Evolutionary conservation across 495 filamentous ascomycete genomes (phyloP), one percentile per base, ranked within the genome.

Genomic region (Hyaloscypha variabilis): DNA sequence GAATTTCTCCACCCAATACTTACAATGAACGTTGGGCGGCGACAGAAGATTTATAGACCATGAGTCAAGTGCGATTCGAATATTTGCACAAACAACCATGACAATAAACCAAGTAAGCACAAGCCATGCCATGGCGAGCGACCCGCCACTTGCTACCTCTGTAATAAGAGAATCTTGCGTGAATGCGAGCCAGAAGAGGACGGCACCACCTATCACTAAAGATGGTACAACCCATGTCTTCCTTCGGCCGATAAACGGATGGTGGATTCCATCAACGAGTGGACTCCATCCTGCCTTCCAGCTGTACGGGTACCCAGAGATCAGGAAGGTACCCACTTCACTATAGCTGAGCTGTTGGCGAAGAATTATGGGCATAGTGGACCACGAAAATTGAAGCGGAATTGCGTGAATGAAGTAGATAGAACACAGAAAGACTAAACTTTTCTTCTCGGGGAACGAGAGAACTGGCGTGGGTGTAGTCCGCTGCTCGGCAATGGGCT

Each of bases 271-370:
- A 21, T 58, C 55, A 58, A 58, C 55, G 55, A 58, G 55, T 58
- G 55, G 55, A 58, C 55, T 58, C 55, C 55, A 58, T 58, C 19
- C 55, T 58, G 55, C 55, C 30, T 58, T 58, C 55, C 55, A 58
- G 55, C 55, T 58, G 30, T 58, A 58, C 30, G 55, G 55, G 55
- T 58, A 58, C 30, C 34, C 26, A 58, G 55, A 58, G 21, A 58
- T 34, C 55, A 58, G n/a, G 55, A 58, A 58, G 55, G 55, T 58
- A 26, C 55, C 55, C 55, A 58, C 55, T 25, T 58, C 55, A 21
- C 55, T 58, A 28, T 28, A 58, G 55, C 30, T 34, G 55, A 58
- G 55, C 55, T 58, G 55, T 58, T 58, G 55, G 26, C 55, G 55
- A 36, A 58, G 55, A 58, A 58, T 58, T 30, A 58, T 58, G 30